Base-by-base conservation (phyloP, 805 yeast species). In the Yamadazyma kitorensis region DNA sequence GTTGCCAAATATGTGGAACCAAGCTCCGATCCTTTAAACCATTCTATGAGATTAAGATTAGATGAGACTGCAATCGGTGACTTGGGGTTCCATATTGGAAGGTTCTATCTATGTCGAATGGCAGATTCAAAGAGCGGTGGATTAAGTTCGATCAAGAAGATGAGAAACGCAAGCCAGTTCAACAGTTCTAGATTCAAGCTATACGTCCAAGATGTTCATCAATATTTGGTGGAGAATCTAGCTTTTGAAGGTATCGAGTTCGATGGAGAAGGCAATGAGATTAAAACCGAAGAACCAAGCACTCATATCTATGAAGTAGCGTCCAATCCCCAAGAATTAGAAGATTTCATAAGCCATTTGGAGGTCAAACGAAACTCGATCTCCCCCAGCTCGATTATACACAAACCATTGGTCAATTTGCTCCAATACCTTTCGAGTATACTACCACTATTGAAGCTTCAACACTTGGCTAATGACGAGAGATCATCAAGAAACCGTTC, bases 121-220 rank as follows among this genome's bases (percentile, higher is more conserved):
- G 61, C 66, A 0, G 57, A 57, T 25, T 49, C 52, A 2, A 39
- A 37, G 3, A 51, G 52, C 20, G 72, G 72, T 2, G 69, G 70
- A 2, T 37, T 65, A n/a, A 43, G 59, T 4, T 54, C 68, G 2
- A 37, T 63, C 9, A 54, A 53, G 12, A 52, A 56, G 32, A 65
- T 68, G 70, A 47, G 42, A n/a, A 31, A 39, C 5, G 42, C 48
- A 5, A 27, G 29, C 24, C 34, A 39, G 8, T 9, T 28, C 7
- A 16, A 26, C 5, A 37, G 36, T n/a, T 54, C 68, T 1, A 36
- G 44, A 3, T 68, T 68, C 52, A 64, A 62, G 29, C 41, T 68
- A 19, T 68, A 64, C 37, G 72, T 68, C 11, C 65, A 66, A 34
- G 72, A 68, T 41, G 62, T 61, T 2, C 59, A 64, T 36, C 37